phyloP scores from a whole-genome alignment of 2,329 filamentous ascomycete genomes.

The Xylariaceae sp. region DNA sequence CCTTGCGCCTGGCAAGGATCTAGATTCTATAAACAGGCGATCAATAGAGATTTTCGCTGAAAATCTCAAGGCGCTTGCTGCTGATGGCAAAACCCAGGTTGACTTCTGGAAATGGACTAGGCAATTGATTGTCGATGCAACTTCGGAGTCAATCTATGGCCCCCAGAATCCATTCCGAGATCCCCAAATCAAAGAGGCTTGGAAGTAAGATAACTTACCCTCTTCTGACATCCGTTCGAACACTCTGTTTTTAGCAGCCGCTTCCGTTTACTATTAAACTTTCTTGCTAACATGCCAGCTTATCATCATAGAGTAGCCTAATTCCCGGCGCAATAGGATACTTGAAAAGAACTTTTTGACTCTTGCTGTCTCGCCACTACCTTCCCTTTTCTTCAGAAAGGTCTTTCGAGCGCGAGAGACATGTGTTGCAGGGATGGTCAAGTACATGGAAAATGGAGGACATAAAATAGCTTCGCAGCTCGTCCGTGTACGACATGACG shows the following conservation, averaged over 20 bases:
- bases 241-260: background rate
- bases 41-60: slow-evolving; percentile 18
- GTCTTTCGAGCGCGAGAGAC: slow-evolving; percentile 13
- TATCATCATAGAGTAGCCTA: too few relatives aligned
- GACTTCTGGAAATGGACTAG: slow-evolving; percentile 20
- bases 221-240: too few relatives aligned
- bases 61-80: slow-evolving; percentile 14
- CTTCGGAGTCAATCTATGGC: slow-evolving; percentile 25
- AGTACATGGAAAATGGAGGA: slow-evolving; percentile 22
- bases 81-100: slow-evolving; percentile 1
- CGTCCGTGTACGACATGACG: slow-evolving; percentile 21
- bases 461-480: slow-evolving; percentile 23
- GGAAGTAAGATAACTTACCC: slow-evolving; percentile 21
- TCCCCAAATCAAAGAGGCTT: slow-evolving; percentile 18
- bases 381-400: slow-evolving; percentile 7
- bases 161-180: slow-evolving; percentile 26
- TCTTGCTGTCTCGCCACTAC: slow-evolving; percentile 15
- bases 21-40: slow-evolving; percentile 21
- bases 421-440: slow-evolving; percentile 13
- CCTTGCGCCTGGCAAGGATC: slow-evolving; percentile 14
- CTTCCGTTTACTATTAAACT: too few relatives aligned
- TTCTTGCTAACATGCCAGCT: background rate
- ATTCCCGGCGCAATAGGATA: slow-evolving; percentile 5
- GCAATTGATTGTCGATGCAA: slow-evolving; percentile 18
- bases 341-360: slow-evolving; percentile 19